Base-by-base conservation (phyloP, 1,284 basidiomycete species). In the Ustilago xerochloae region DNA sequence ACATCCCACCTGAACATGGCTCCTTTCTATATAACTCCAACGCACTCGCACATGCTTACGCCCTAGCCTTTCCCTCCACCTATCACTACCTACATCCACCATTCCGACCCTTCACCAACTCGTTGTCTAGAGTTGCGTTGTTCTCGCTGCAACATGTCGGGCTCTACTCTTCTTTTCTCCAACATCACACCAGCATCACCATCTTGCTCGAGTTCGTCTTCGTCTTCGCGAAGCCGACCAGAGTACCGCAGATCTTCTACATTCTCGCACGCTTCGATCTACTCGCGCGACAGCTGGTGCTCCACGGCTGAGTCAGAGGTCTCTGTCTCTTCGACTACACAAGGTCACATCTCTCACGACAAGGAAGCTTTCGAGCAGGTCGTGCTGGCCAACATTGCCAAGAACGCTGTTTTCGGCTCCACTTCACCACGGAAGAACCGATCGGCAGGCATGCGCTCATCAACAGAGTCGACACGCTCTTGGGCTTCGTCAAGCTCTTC, bases 371-470 rank as follows among this genome's bases (percentile, higher is more conserved):
- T 69, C 41, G 53, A 59, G 24, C 38, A 63, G 29, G 45, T 69
- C 13, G 47, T 63, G n/a, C 18, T 60, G 35, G 50, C 43, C 35
- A 69, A 35, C 36, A 29, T 61, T 13, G 43, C 66, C 28, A 55
- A 41, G 35, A 61, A 70, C 29, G 61, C 61, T 36, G 59, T 70
- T 53, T 70, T 70, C 41, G 67, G 67, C 29, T 70, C 67, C 41
- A 70, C 67, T 3, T 70, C 67, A 26, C 67, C 67, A 22, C 55
- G 67, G 39, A 70, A 53, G 43, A 70, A 46, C 48, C 53, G 43
- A 32, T 41, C 56, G 0, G 28, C 39, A 15, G 51, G 45, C 12
- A 46, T 46, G 55, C 58, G 66, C 9, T 53, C 64, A n/a, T 67
- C 64, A 6, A 53, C 33, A 7, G 64, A 67, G 1, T 67, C 64